These are phyloP conservation scores for Voacanga thouarsii DNA, from an alignment of 257 asterid species.

Conservation along the genomic window DNA sequence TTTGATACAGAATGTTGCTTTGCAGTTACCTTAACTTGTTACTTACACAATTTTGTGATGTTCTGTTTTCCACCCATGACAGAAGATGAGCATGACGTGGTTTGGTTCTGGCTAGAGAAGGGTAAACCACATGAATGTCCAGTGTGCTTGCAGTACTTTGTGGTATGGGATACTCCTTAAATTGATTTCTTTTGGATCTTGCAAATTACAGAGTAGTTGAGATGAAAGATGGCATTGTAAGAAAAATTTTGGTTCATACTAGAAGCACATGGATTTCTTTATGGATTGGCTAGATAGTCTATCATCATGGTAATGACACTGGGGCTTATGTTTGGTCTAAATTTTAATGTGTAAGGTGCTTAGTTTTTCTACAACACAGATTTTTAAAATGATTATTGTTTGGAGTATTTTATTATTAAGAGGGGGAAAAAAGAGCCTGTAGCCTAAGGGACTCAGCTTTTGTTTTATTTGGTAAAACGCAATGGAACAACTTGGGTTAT, in stretches of 20 bases:
- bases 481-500: not conserved
- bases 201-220: not conserved
- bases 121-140: conserved; percentile 94
- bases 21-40: conserved; percentile 5
- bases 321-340: not conserved
- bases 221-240: not conserved
- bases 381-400: no score
- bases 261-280: not conserved
- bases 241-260: not conserved
- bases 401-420: no score
- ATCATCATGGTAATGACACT: not conserved
- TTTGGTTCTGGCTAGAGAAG: conserved; percentile 99
- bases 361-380: no score
- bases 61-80: conserved; percentile 20
- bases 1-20: not conserved
- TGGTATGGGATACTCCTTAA: conserved; percentile 31
- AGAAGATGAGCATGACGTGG: conserved; percentile 99
- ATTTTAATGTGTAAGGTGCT: no score
- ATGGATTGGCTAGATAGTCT: not conserved
- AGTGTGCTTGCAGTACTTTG: conserved; percentile 89
- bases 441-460: not conserved
- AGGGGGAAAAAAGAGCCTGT: not conserved
- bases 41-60: not conserved
- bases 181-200: not conserved
- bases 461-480: not conserved